A percentile compares a stretch with the other conserved stretches of the same genome.
Conservation (phyloP, 2,329 filamentous ascomycete genomes). For the Microdochium bolleyi region DNA sequence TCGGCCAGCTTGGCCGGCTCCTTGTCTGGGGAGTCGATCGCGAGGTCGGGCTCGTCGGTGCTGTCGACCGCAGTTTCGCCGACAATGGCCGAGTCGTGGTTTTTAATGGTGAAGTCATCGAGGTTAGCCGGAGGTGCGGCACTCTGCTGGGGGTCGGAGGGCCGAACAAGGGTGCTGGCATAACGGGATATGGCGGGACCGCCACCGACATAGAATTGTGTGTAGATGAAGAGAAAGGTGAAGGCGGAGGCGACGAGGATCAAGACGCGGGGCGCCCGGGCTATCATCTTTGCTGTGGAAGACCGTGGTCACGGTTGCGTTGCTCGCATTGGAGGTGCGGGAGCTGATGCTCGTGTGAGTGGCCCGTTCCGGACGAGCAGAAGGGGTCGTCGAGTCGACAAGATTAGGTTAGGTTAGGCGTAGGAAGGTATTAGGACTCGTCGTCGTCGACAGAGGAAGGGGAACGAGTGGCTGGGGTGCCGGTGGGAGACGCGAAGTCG, state of each 20-base stretch:
- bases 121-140: background rate
- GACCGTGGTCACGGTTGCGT: background rate
- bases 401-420: no score
- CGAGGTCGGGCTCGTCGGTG: background rate
- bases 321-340: background rate
- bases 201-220: conserved; percentile 11
- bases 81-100: background rate
- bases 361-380: background rate
- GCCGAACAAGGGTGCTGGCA: background rate
- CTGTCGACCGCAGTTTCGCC: background rate
- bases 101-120: background rate
- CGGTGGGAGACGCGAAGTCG: no score
- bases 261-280: conserved; percentile 15
- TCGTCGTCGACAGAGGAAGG: no score
- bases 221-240: conserved; percentile 14
- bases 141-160: background rate
- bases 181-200: background rate
- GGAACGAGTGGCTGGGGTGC: no score
- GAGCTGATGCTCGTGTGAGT: background rate
- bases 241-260: conserved; percentile 12
- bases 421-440: no score
- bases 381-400: background rate
- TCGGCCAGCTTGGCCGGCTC: background rate
- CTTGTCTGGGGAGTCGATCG: background rate
- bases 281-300: conserved; percentile 9